phyloP scores from a whole-genome alignment of 371 early-diverging fungal genomes.

The Mortierella sp. region DNA sequence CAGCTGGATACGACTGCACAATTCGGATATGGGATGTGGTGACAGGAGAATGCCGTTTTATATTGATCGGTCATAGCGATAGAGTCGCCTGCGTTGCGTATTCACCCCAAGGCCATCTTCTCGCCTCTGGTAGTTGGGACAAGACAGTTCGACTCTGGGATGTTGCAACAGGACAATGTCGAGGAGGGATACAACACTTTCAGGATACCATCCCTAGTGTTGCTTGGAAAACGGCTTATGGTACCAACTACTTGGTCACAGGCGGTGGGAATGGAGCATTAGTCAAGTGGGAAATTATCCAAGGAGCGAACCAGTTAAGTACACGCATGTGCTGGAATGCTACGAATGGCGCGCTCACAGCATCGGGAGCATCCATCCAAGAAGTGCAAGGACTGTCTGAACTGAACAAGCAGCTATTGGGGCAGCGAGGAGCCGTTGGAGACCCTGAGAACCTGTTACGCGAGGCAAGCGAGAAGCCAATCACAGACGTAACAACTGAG shows the following conservation, averaged over 20 bases:
- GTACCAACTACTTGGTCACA: background rate
- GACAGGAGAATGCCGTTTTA: constrained; percentile 72
- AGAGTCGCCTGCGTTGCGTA: too few species aligned
- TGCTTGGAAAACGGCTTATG: background rate
- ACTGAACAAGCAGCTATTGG: background rate
- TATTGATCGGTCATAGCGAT: constrained; percentile 76
- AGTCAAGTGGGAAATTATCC: background rate
- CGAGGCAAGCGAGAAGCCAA: too few species aligned
- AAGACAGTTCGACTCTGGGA: background rate
- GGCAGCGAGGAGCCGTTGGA: background rate
- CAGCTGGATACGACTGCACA: constrained; percentile 85
- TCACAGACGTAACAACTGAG: too few species aligned
- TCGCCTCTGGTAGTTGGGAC: background rate
- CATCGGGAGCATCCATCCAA: background rate
- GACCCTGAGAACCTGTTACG: background rate
- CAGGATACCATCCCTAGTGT: background rate
- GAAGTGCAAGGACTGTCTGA: background rate
- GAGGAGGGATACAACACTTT: background rate
- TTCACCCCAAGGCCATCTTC: background rate
- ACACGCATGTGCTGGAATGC: background rate
- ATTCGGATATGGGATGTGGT: constrained; percentile 87
- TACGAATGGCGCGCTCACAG: background rate
- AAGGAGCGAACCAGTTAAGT: background rate
- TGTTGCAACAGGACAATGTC: background rate
- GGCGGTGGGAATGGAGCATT: background rate